A percentile compares a stretch with the other conserved stretches of the same genome.
phyloP scores from a whole-genome alignment of 148 eudicot genomes.

The Simmondsia chinensis region DNA sequence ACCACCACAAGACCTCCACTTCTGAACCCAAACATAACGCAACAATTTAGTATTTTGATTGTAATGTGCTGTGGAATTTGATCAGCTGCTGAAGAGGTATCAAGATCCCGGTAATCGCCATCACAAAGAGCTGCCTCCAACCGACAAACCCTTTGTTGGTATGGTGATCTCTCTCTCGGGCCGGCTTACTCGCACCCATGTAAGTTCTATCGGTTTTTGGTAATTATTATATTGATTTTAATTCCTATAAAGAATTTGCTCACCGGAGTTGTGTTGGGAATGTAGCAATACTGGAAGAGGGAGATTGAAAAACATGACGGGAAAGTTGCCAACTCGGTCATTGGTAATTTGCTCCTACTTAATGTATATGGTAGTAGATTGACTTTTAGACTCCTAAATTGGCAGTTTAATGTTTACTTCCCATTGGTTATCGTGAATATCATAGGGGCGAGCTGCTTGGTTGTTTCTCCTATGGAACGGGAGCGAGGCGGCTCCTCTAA shows the following conservation, averaged over 20 bases:
- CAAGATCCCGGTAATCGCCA: slow-evolving; percentile 34
- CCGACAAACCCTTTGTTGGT: slow-evolving; percentile 57
- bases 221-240: no score
- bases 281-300: slow-evolving; percentile 63
- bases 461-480: slow-evolving; percentile 52
- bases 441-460: slow-evolving; percentile 61
- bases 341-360: slow-evolving; percentile 22
- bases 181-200: slow-evolving; percentile 64
- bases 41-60: background rate
- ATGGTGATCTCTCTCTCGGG: slow-evolving; percentile 64
- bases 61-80: background rate
- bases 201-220: slow-evolving; percentile 18
- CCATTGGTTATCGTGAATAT: background rate
- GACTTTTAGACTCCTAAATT: no score
- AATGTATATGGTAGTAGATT: no score
- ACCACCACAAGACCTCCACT: no score
- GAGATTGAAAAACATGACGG: slow-evolving; percentile 75
- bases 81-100: slow-evolving; percentile 48
- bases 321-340: slow-evolving; percentile 57
- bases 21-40: no score
- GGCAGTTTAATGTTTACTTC: background rate
- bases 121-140: slow-evolving; percentile 25
- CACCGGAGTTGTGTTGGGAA: no score
- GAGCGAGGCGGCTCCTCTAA: slow-evolving; percentile 80
- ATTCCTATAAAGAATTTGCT: no score